Percentiles rank a stretch among this genome's conserved stretches.
These are phyloP conservation scores for Ophiosphaerella herpotricha DNA, from an alignment of 2,329 filamentous ascomycete species.

Conservation along the genomic window DNA sequence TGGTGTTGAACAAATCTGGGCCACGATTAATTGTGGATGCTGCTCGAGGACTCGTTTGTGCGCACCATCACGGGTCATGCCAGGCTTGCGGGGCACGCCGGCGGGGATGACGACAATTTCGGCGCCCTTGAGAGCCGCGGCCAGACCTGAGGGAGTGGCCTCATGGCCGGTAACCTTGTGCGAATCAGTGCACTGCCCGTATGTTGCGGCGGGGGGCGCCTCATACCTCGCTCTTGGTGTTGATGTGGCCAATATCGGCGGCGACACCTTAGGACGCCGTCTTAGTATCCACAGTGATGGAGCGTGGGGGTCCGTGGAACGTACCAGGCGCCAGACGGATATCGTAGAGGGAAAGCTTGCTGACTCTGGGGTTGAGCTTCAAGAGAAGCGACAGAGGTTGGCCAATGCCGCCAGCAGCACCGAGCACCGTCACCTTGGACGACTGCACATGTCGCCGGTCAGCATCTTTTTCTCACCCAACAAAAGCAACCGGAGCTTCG, in stretches of 20 bases:
- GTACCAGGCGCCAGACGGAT: constrained; percentile 91
- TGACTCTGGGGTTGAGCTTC: constrained; percentile 97
- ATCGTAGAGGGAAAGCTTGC: constrained; percentile 95
- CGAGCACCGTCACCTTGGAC: constrained; percentile 96
- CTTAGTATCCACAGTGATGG: constrained; percentile 16
- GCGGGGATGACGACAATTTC: constrained; percentile 98
- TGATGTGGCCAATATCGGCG: constrained; percentile 97
- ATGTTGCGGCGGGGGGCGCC: constrained; percentile 5
- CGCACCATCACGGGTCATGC: constrained; percentile 94
- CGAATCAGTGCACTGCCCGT: constrained; percentile 24
- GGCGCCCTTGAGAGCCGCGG: constrained; percentile 78
- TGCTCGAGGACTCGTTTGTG: neutral
- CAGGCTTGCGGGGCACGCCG: constrained; percentile 97
- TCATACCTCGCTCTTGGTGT: constrained; percentile 83
- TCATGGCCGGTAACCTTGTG: constrained; percentile 81
- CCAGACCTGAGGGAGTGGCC: constrained; percentile 74
- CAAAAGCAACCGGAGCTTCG: constrained; percentile 28
- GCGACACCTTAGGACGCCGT: constrained; percentile 74
- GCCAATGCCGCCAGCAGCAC: constrained; percentile 96
- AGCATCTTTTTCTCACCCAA: constrained; percentile 12
- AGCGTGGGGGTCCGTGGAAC: constrained; percentile 39
- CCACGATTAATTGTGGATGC: constrained; percentile 11
- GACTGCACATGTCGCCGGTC: constrained; percentile 59
- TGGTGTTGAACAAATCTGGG: constrained; percentile 99
- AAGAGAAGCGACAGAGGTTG: constrained; percentile 96